Conservation (phyloP, 495 filamentous ascomycete genomes). For the Trichoderma virens region DNA sequence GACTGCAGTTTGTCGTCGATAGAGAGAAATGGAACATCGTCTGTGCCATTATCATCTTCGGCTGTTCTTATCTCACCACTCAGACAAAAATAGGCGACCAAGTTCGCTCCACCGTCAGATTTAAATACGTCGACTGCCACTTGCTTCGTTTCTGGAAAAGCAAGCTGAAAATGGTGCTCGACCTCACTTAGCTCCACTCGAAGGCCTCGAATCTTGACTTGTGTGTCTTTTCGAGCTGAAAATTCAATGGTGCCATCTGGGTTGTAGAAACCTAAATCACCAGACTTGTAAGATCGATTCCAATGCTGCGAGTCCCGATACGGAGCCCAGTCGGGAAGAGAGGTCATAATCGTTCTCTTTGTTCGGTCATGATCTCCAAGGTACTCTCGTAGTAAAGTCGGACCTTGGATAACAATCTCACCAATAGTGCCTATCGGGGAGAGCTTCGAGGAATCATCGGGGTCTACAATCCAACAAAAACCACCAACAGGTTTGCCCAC, state of each 20-base stretch:
- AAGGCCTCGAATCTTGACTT: constrained; percentile 2
- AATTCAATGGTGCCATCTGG: constrained; percentile 38
- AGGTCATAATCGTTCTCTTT: background rate
- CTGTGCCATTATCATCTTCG: constrained; percentile 14
- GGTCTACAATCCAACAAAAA: constrained; percentile 50
- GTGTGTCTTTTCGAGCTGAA: constrained; percentile 19
- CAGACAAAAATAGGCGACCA: constrained; percentile 31
- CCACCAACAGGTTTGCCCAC: constrained; percentile 38
- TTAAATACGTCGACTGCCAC: constrained; percentile 15
- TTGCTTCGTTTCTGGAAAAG: background rate
- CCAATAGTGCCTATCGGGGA: constrained; percentile 51
- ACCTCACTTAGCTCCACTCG: constrained; percentile 7
- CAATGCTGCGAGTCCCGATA: constrained; percentile 18
- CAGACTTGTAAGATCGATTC: constrained; percentile 28
- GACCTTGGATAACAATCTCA: constrained; percentile 56
- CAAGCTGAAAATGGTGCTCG: background rate
- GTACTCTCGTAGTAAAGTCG: constrained; percentile 42
- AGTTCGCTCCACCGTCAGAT: constrained; percentile 20
- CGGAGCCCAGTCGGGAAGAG: background rate
- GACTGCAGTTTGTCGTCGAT: background rate
- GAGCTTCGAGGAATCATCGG: constrained; percentile 41
- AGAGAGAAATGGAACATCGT: constrained; percentile 17
- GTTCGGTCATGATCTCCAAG: constrained; percentile 21
- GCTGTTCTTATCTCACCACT: constrained; percentile 18
- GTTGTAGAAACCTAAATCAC: constrained; percentile 35